Base-by-base conservation (phyloP, 805 yeast species). In the Lipomyces lipofer region DNA sequence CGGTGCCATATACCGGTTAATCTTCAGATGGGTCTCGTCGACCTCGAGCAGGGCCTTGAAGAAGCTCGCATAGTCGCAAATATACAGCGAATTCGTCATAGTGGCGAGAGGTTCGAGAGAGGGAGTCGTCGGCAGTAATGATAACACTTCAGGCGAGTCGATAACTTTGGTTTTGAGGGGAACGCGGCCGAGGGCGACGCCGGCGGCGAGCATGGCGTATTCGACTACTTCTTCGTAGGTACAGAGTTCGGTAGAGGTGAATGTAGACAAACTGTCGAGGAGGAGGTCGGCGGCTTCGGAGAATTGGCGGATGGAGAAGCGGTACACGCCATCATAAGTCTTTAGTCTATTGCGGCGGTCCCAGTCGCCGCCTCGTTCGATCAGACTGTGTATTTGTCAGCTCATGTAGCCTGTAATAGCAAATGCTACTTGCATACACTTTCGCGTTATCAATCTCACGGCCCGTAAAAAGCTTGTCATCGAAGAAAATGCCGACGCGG, bases 291-390 rank as follows among this genome's bases (percentile, higher is more conserved):
- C 82, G 1, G 98, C 96, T 63, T 88, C 95, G 38, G 75, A 76
- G 66, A 94, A 94, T 64, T 88, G 83, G 67, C 99, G 83, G 27
- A 91, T 84, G 6, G 96, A 85, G 79, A 94, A 74, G 33, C 81
- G 74, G 69, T 88, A 88, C 46, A 94, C 78, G 21, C 99, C 99
- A 54, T 80, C 73, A 72, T 94, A 94, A 4, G 97, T 88, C 75
- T 94, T 94, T 77, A 81, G 89, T 63, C 97, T 77, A 74, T 94
- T 94, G 67, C 96, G 84, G 72, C 99, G 87, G 73, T 94, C 99
- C 99, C 99, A 94, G 71, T 94, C 99, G 59, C 99, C 99, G 52
- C 98, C 99, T 66, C 89, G 87, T 66, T 92, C 98, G 66, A 94
- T 89, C 69, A 88, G 78, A 22, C 58, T 54, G 21, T n/a, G 17